Evolutionary conservation across 2,329 filamentous ascomycete genomes (phyloP), one percentile per base, ranked within the genome.

Genomic region (Aspergillus calidoustus): DNA sequence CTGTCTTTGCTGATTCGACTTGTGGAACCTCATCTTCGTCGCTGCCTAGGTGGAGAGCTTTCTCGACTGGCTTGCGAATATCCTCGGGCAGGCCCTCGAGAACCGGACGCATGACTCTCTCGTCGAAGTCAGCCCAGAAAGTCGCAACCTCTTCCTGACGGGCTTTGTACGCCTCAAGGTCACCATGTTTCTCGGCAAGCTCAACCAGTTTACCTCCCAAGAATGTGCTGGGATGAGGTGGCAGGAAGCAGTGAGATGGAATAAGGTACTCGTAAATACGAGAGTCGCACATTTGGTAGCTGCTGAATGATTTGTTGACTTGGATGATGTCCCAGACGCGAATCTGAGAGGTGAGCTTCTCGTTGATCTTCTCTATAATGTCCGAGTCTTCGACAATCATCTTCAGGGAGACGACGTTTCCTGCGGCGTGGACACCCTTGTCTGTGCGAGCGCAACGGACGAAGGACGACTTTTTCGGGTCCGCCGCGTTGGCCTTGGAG

Each of bases 231-330:
- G 93, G 93, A 74, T 98, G 93, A 0, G 95, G 95, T 22, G 95
- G 95, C 34, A 99, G 81, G 69, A 99, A 91, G 60, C 91, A 92
- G 78, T 98, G 93, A 47, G 91, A 95, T 2, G 95, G 95, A 76
- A 99, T 91, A 56, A 99, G 83, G 74, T 99, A 99, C 80, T 99
- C 95, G 79, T 99, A 99, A 84, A 93, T 96, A 68, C 95, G 86
- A 28, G 93, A 97, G 78, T 99, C 95, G 78, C 94, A 97, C 59
- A 91, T 86, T 74, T 96, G 91, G 78, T 99, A 99, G 78, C 91
- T 94, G 77, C 91, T 97, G 82, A 98, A 99, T 68, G 88, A 87
- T 67, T 93, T 94, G 74, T 90, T 94, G 0, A 94, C 96, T 55
- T 92, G 84, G 77, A 96, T 88, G 64, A 97, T 92, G 3, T 92